Base-by-base conservation (phyloP, 768 basidiomycete genomes). In the Gymnopilus dilepis region DNA sequence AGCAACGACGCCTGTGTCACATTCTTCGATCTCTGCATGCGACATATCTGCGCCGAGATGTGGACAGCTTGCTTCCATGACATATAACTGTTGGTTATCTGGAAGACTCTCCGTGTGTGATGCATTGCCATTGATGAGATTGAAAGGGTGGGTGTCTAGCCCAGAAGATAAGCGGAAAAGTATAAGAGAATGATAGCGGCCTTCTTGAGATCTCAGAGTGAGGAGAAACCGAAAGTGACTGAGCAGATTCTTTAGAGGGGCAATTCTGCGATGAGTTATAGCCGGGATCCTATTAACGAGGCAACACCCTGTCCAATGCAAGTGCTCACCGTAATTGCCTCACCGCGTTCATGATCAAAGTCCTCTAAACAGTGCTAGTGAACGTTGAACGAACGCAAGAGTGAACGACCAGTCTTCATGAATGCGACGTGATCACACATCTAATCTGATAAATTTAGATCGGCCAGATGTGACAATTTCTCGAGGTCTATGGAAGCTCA, bases 21-120 rank as follows among this genome's bases (percentile, higher is more conserved):
- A 86, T 58, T 84, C 86, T 67, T 91, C 89, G n/a, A 91, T 89
- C 40, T 90, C 89, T 1, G 90, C 90, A 76, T 92, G 89, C 13
- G 87, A 89, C 73, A 92, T 79, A 58, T 92, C 90, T 21, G 90
- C 91, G 2, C 91, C 90, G 7, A 92, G 80, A 75, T 94, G 92
- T 4, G 91, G 91, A 71, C 91, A 93, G 9, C 81, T 84, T 4
- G 89, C 84, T 72, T 93, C 91, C 91, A 94, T 93, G 7, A 84
- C 86, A 69, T 92, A 93, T 12, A 92, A 77, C 65, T 91, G 82
- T 17, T 70, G 71, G 47, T 72, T 66, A 21, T 65, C 63, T 13
- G 70, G 33, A 34, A 56, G 60, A 13, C 47, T 64, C 6, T 57
- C 22, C 5, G 22, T 24, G 50, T 62, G 17, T 56, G 24, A 31